A percentile compares a stretch with the other conserved stretches of the same genome.
These are phyloP conservation scores for Saccharomycopsis sp. DNA, from an alignment of 805 yeast genomes.

Conservation along the genomic window DNA sequence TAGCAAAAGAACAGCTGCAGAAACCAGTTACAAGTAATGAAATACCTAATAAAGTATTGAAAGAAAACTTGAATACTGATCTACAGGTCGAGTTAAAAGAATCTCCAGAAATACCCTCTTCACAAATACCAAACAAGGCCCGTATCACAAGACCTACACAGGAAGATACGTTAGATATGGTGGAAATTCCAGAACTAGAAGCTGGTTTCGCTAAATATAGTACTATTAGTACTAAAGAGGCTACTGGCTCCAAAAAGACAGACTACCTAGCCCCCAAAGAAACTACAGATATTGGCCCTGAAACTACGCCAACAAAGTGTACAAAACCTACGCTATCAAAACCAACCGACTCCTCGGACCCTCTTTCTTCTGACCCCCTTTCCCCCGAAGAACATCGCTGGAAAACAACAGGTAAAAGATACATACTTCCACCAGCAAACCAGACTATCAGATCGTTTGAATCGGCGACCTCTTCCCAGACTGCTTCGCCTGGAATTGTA, in stretches of 20 bases:
- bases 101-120: not conserved
- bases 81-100: too few species aligned
- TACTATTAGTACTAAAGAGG: too few species aligned
- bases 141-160: not conserved
- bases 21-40: too few species aligned
- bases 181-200: not conserved
- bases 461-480: not conserved
- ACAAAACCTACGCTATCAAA: too few species aligned
- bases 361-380: slow-evolving; percentile 1
- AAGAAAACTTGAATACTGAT: too few species aligned
- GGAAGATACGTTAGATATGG: not conserved
- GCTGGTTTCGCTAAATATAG: too few species aligned
- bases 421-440: not conserved
- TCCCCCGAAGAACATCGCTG: slow-evolving; percentile 5
- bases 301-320: too few species aligned
- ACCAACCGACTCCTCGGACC: not conserved
- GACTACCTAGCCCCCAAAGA: too few species aligned
- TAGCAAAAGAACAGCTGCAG: too few species aligned
- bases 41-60: too few species aligned
- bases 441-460: not conserved
- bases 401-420: slow-evolving; percentile 3
- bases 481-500: not conserved
- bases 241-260: too few species aligned
- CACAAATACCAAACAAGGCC: not conserved
- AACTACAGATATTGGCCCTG: too few species aligned